phyloP scores from a whole-genome alignment of 225 moss, liverwort and hornwort genomes.

The Physcomitrium patens region DNA sequence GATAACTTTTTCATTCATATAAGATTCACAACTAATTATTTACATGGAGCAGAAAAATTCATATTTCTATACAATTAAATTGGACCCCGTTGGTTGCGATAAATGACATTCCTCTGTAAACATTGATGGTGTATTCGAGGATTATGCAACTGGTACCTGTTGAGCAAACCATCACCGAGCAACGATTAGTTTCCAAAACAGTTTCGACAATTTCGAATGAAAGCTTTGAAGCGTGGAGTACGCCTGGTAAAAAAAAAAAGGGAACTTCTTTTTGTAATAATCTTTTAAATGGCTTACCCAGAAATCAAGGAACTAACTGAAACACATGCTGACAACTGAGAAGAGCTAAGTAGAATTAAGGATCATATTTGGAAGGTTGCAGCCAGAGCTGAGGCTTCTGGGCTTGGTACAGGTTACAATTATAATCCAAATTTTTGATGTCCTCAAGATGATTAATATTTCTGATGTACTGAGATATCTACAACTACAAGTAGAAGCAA shows the following conservation, averaged over 20 bases:
- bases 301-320: conserved; percentile 9
- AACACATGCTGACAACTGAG: conserved; percentile 5
- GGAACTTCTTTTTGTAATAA: no score
- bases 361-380: neutral
- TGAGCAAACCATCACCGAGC: conserved; percentile 25
- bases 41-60: conserved; percentile 23
- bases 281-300: neutral
- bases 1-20: conserved; percentile 8
- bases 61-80: conserved; percentile 24
- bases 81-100: conserved; percentile 26
- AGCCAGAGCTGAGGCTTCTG: conserved; percentile 8
- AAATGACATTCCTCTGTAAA: conserved; percentile 28
- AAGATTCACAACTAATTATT: conserved; percentile 20
- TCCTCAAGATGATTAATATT: neutral
- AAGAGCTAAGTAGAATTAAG: neutral
- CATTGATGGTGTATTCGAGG: conserved; percentile 18
- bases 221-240: conserved; percentile 11
- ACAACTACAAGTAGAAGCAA: neutral
- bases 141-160: conserved; percentile 45
- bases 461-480: neutral
- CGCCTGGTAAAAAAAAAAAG: no score
- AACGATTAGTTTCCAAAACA: conserved; percentile 15
- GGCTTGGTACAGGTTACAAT: neutral
- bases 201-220: conserved; percentile 15
- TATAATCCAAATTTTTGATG: neutral